phyloP scores from a whole-genome alignment of 2,329 filamentous ascomycete species.

The Arthrinium phaeospermum region DNA sequence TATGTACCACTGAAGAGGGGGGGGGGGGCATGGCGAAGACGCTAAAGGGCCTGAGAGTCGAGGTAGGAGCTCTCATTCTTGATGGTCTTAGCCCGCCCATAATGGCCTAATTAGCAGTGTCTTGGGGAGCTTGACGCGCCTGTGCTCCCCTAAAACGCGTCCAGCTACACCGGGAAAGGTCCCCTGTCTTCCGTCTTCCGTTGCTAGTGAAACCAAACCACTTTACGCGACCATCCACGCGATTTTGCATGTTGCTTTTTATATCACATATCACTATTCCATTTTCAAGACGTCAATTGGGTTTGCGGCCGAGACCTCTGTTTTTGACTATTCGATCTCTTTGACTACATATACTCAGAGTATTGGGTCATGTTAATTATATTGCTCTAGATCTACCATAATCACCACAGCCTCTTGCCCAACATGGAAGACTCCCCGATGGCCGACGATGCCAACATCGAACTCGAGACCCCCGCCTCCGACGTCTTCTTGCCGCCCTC shows the following conservation, averaged over 20 bases:
- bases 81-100: not conserved
- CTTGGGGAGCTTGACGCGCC: not conserved
- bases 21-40: not conserved
- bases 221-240: not conserved
- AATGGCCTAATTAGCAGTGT: not conserved
- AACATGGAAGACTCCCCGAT: constrained; percentile 48
- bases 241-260: not conserved
- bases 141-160: constrained; percentile 5
- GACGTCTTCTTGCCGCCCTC: constrained; percentile 71
- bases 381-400: not conserved
- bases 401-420: not conserved
- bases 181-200: not conserved
- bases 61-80: not conserved
- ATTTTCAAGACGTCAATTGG: not conserved
- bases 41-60: not conserved
- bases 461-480: constrained; percentile 41
- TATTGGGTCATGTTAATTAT: not conserved
- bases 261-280: not conserved
- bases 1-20: not conserved
- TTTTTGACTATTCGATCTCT: not conserved
- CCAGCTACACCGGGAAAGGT: not conserved
- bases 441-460: constrained; percentile 39
- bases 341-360: not conserved
- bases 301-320: not conserved
- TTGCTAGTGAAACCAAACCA: constrained; percentile 13